Base-by-base conservation (phyloP, 2,329 filamentous ascomycete species). In the Cercospora sesami region DNA sequence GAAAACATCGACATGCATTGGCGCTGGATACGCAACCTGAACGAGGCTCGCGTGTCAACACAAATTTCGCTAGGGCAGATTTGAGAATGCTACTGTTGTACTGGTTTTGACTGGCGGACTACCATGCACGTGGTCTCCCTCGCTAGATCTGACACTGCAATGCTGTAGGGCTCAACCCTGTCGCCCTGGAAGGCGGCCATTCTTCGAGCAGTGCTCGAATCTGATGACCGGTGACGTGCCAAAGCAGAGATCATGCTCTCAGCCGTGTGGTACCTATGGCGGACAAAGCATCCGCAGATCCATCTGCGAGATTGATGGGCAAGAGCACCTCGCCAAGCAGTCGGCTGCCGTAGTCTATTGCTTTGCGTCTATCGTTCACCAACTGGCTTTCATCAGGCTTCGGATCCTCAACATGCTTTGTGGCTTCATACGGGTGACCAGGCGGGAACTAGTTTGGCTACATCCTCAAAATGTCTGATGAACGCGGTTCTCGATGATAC, bases 201-300 rank as follows among this genome's bases (percentile, higher is more conserved):
- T 48, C 10, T 18, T 16, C 30, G 30, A 33, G 18, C 18, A 28
- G n/a, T 36, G 36, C 14, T 23, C 12, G n/a, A 33, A 60, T 60
- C 55, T 60, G 39, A 42, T 65, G 63, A 65, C 63, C 36, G 57
- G 39, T 65, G 63, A 65, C 63, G 63, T 18, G 26, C 63, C 33
- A 26, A 23, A 51, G 45, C 45, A 51, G 45, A 51, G 45, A 23
- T 23, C 21, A 51, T 51, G 10, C 18, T 51, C 45, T 51, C 45
- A 12, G 45, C 45, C 45, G 18, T 23, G 45, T 23, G 21, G 18
- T 14, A 51, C 45, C 21, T 7, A 16, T 51, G 21, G 9, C 21
- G 21, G 4, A 4, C 45, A 3, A 26, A 23, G 21, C 45, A 51
- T 48, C 45, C 21, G 45, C 45, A 51, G 36, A 42, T 42, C 7